Base-by-base conservation (phyloP, 441 rosid genomes). In the Populus tomentosa region DNA sequence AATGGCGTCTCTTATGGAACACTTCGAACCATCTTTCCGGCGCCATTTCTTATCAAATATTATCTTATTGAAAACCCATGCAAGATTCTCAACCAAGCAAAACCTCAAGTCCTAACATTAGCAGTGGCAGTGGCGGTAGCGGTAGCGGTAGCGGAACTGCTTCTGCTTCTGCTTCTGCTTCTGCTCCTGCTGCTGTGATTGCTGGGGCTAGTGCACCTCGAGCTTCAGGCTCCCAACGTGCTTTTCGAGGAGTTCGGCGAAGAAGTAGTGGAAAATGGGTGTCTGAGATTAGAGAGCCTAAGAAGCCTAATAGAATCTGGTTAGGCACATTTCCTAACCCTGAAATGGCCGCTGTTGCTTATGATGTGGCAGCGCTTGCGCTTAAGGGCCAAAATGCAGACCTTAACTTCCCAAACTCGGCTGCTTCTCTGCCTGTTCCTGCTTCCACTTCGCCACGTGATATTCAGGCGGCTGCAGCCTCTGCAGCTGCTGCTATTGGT, bases 321-420 rank as follows among this genome's bases (percentile, higher is more conserved):
- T 80, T 94, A 18, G 98, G 98, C 14, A 93, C 98, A 74, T 94
- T 94, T 80, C 83, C 91, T 6, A 89, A 90, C 1, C 95, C 98
- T 2, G 97, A 92, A 82, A 94, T 94, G 97, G 98, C 98, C 0
- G 98, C 98, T 13, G 88, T 92, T 24, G 97, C 98, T 53, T 92
- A 94, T 67, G 98, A 94, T 36, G 98, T 92, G 33, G 98, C 98
- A 1, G 94, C 97, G 20, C 84, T 88, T 70, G 98, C 98, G 20
- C 89, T 93, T 30, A 93, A 89, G 81, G 98, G 98, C 59, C 84
- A 20, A 26, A 83, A 85, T 26, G 91, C 98, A 9, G 93, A 89
- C 81, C 94, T 94, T 71, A 94, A 94, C 84, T 94, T 94, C 80
- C 98, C 98, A 1, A 84, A 89, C 85, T 86, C 90, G 0, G 91